A percentile compares a stretch with the other conserved stretches of the same genome.
phyloP scores from a whole-genome alignment of 371 early-diverging fungal species.

The Mortierella sp. region DNA sequence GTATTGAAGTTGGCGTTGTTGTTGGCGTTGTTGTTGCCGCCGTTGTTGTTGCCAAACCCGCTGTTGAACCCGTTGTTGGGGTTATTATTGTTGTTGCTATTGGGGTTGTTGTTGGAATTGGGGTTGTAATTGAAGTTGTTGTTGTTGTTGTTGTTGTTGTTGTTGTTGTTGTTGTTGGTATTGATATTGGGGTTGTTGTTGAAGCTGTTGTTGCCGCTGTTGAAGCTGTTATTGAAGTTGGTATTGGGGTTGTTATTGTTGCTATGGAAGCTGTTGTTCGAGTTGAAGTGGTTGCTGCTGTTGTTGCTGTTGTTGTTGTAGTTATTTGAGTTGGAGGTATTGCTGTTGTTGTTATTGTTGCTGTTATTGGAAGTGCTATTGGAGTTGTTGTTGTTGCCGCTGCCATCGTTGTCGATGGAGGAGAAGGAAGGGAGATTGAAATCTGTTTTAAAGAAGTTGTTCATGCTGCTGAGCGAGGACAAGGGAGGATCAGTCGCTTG shows the following conservation, averaged over 20 bases:
- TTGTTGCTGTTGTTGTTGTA: slow-evolving; percentile 18
- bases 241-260: slow-evolving; percentile 2
- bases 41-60: neutral
- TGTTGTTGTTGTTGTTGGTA: neutral
- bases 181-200: neutral
- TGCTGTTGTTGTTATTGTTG: slow-evolving; percentile 15
- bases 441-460: slow-evolving; percentile 12
- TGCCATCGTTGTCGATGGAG: slow-evolving; percentile 8
- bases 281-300: neutral
- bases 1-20: slow-evolving; percentile 11
- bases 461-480: slow-evolving; percentile 8
- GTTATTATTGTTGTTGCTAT: slow-evolving; percentile 18
- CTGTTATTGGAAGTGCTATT: slow-evolving; percentile 4
- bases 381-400: slow-evolving; percentile 15
- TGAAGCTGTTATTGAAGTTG: slow-evolving; percentile 1
- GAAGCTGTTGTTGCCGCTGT: slow-evolving; percentile 4
- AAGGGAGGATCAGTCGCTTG: slow-evolving; percentile 10
- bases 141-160: slow-evolving; percentile 7
- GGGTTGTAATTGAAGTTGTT: neutral
- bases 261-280: neutral
- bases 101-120: neutral
- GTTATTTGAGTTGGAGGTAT: slow-evolving; percentile 9
- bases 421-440: neutral
- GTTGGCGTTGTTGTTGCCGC: neutral
- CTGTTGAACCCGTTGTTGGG: slow-evolving; percentile 9